Evolutionary conservation across 176 grass and related monocot species (phyloP).

Genomic region (Tillandsia leiboldiana): DNA sequence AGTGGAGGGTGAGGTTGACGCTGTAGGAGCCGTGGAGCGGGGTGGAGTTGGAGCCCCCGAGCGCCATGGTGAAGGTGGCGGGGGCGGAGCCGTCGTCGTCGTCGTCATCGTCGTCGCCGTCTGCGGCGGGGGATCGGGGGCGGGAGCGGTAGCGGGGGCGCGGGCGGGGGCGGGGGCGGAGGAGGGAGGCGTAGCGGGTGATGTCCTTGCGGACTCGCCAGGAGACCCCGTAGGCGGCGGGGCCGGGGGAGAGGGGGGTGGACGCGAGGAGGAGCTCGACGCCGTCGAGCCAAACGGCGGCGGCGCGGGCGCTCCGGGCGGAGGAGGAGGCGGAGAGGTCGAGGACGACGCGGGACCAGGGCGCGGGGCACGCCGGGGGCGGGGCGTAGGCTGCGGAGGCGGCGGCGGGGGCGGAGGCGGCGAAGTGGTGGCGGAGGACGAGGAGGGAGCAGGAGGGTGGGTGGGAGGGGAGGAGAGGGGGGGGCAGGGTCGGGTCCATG

Average conservation of each 20-base stretch:
- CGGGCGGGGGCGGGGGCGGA: slow-evolving; percentile 17
- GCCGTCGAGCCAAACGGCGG: slow-evolving; percentile 70
- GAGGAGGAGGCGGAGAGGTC: slow-evolving; percentile 48
- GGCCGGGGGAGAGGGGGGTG: slow-evolving; percentile 52
- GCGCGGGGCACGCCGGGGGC: slow-evolving; percentile 11
- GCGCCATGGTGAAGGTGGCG: slow-evolving; percentile 33
- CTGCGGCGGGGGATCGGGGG: slow-evolving; percentile 10
- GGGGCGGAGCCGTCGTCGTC: not conserved
- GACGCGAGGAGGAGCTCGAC: slow-evolving; percentile 65
- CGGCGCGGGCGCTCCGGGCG: slow-evolving; percentile 54
- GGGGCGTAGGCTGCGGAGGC: slow-evolving; percentile 42
- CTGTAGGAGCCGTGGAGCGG: slow-evolving; percentile 50
- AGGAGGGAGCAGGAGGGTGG: slow-evolving; percentile 37
- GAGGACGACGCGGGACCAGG: slow-evolving; percentile 51
- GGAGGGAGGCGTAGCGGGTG: slow-evolving; percentile 50
- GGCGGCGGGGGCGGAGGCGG: slow-evolving; percentile 38
- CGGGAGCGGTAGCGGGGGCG: slow-evolving; percentile 24
- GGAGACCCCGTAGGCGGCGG: slow-evolving; percentile 35
- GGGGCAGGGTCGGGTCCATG: not conserved
- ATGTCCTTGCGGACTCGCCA: slow-evolving; percentile 75
- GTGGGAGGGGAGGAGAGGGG: not conserved
- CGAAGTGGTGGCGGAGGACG: slow-evolving; percentile 62
- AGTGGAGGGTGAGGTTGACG: slow-evolving; percentile 52
- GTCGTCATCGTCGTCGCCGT: not conserved
- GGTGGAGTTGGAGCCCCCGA: slow-evolving; percentile 56